These are phyloP conservation scores for Botrytis byssoidea DNA, from an alignment of 2,329 filamentous ascomycete species.

Conservation along the genomic window DNA sequence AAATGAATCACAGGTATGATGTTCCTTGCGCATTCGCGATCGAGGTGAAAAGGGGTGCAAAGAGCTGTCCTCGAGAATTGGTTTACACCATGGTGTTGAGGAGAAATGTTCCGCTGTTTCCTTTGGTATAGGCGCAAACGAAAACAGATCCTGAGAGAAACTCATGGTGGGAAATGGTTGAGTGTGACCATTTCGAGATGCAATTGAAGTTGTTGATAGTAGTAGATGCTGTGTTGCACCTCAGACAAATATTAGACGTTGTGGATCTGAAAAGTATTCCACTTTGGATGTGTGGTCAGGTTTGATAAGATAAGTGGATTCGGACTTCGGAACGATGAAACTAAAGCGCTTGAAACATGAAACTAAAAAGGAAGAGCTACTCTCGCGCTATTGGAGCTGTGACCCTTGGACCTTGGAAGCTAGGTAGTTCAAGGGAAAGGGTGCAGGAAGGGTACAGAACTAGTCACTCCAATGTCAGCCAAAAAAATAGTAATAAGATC, in stretches of 20 bases:
- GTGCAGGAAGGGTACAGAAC: neutral
- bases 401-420: neutral
- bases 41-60: conserved; percentile 26
- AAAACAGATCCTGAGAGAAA: neutral
- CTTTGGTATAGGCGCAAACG: neutral
- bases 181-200: neutral
- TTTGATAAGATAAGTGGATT: conserved; percentile 5
- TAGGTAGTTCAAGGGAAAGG: neutral
- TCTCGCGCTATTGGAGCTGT: neutral
- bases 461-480: neutral
- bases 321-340: neutral
- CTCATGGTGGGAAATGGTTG: conserved; percentile 2
- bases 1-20: conserved; percentile 25
- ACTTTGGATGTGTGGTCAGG: neutral
- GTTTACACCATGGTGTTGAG: conserved; percentile 25
- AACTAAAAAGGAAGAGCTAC: conserved; percentile 1
- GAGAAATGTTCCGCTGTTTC: conserved; percentile 27
- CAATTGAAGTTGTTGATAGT: conserved; percentile 2
- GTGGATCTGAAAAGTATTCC: neutral
- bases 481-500: neutral
- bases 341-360: neutral
- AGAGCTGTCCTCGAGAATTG: conserved; percentile 27
- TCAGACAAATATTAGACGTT: neutral
- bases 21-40: conserved; percentile 10
- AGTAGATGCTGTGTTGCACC: neutral